These are phyloP conservation scores for Picea glauca DNA, from an alignment of 75 land plant genomes.

Conservation along the genomic window DNA sequence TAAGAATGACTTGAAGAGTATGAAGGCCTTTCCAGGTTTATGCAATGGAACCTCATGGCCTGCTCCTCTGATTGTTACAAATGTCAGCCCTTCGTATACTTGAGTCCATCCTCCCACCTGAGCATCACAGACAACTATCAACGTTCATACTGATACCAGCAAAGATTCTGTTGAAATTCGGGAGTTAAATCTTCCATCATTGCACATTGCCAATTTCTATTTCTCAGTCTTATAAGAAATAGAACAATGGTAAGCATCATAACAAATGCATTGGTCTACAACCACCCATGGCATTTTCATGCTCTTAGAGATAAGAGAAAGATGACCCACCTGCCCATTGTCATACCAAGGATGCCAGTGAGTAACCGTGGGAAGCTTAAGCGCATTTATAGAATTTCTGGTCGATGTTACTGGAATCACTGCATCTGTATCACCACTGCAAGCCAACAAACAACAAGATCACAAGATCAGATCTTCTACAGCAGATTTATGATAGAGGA, in stretches of 20 bases:
- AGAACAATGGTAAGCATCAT: too few relatives aligned
- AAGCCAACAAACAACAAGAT: neutral
- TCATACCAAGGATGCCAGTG: conserved; percentile 83
- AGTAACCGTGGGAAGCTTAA: conserved; percentile 49
- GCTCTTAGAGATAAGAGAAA: too few relatives aligned
- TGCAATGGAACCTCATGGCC: conserved; percentile 82
- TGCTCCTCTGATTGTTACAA: conserved; percentile 74
- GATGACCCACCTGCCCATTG: conserved; percentile 47
- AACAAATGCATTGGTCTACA: too few relatives aligned
- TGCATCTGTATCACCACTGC: conserved; percentile 83
- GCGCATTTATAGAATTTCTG: conserved; percentile 52
- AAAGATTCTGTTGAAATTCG: too few relatives aligned
- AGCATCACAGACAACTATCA: too few relatives aligned
- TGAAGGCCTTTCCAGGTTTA: conserved; percentile 54
- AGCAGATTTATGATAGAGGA: neutral
- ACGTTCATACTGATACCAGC: too few relatives aligned
- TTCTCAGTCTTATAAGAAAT: too few relatives aligned
- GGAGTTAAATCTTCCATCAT: too few relatives aligned
- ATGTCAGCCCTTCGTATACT: conserved; percentile 65
- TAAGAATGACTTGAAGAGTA: conserved; percentile 56
- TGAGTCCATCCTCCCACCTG: conserved; percentile 91
- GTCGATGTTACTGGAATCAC: conserved; percentile 76
- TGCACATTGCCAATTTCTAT: too few relatives aligned
- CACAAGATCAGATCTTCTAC: neutral
- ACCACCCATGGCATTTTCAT: too few relatives aligned